Evolutionary conservation across 2,329 filamentous ascomycete genomes (phyloP).

Genomic region (Colletotrichum lindemuthianum): DNA sequence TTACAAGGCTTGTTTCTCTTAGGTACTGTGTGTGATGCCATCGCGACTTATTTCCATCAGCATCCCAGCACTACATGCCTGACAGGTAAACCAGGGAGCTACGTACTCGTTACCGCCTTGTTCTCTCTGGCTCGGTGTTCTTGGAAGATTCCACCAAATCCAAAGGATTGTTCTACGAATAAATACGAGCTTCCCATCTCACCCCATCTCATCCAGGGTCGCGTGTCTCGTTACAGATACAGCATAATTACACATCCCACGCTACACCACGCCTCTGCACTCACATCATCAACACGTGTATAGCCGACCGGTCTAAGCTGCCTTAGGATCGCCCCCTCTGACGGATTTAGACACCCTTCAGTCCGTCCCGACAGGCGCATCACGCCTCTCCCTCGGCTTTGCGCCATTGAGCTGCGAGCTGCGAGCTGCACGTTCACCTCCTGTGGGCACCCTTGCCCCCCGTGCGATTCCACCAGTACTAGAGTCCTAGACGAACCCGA

Average conservation of each 20-base stretch:
- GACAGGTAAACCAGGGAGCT: too few relatives aligned
- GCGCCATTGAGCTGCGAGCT: slow-evolving; percentile 16
- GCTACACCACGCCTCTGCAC: not conserved
- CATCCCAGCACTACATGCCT: too few relatives aligned
- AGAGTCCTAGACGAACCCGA: slow-evolving; percentile 15
- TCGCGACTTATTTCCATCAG: slow-evolving; percentile 7
- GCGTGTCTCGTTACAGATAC: slow-evolving; percentile 10
- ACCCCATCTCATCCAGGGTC: not conserved
- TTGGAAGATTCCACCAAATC: slow-evolving; percentile 26
- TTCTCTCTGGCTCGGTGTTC: not conserved
- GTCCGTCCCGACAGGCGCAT: slow-evolving; percentile 14
- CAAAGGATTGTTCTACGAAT: slow-evolving; percentile 7
- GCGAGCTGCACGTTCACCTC: slow-evolving; percentile 13
- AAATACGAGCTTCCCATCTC: slow-evolving; percentile 18
- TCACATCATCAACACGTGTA: slow-evolving; percentile 12
- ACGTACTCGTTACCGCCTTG: not conserved
- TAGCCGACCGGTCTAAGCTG: slow-evolving; percentile 14
- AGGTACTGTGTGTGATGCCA: slow-evolving; percentile 29
- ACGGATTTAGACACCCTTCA: slow-evolving; percentile 13
- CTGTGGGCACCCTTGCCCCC: not conserved
- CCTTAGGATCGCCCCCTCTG: not conserved
- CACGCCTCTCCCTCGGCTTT: slow-evolving; percentile 22
- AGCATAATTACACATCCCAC: not conserved
- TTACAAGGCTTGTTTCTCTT: slow-evolving; percentile 17
- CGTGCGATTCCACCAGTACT: slow-evolving; percentile 11